A percentile compares a stretch with the other conserved stretches of the same genome.
These are phyloP conservation scores for Verticillium albo-atrum DNA, from an alignment of 2,329 filamentous ascomycete species.

Conservation along the genomic window DNA sequence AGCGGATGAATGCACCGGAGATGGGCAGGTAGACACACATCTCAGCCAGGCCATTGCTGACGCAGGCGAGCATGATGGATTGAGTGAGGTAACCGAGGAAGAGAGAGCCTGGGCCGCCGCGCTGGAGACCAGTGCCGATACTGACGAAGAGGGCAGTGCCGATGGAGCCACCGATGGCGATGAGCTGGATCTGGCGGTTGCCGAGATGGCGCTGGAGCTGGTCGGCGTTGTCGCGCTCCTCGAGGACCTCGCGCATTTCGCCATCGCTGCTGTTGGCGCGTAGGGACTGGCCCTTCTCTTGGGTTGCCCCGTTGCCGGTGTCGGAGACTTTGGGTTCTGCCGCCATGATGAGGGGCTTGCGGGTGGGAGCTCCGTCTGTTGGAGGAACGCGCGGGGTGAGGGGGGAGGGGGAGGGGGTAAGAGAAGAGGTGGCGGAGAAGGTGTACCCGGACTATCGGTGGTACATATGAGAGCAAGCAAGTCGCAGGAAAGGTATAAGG, in stretches of 20 bases:
- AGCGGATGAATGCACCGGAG: constrained; percentile 58
- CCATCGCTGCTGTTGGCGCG: not conserved
- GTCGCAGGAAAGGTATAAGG: not conserved
- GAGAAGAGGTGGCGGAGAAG: not conserved
- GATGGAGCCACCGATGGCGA: constrained; percentile 55
- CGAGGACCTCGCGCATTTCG: not conserved
- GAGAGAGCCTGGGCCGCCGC: constrained; percentile 42
- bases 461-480: not conserved
- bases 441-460: not conserved
- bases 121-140: constrained; percentile 50
- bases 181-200: constrained; percentile 54
- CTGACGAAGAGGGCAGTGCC: constrained; percentile 57
- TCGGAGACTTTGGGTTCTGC: not conserved
- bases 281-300: not conserved
- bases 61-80: constrained; percentile 48
- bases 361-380: no score
- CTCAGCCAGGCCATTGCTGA: constrained; percentile 63
- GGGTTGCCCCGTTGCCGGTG: not conserved
- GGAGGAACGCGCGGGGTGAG: no score
- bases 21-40: constrained; percentile 62
- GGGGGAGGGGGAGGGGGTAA: not conserved
- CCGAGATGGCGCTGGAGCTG: constrained; percentile 35
- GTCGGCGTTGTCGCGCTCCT: constrained; percentile 7
- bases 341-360: no score
- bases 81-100: constrained; percentile 57